A percentile compares a stretch with the other conserved stretches of the same genome.
Conservation (phyloP, 2,329 filamentous ascomycete genomes). For the Botrytis fragariae region DNA sequence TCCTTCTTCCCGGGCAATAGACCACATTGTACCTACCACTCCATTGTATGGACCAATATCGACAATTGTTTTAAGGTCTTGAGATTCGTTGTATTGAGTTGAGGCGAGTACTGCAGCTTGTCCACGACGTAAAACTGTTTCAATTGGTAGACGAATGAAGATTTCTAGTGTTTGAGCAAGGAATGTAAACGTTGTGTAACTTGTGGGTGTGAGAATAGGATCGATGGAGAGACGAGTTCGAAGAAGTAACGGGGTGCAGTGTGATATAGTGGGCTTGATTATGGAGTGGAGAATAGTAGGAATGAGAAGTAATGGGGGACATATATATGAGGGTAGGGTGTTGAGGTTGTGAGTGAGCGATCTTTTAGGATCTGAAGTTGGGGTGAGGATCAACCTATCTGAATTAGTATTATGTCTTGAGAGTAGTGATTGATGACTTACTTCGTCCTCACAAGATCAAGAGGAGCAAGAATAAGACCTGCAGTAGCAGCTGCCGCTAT, state of each 20-base stretch:
- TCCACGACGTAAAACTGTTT: slow-evolving; percentile 85
- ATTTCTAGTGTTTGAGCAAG: slow-evolving; percentile 76
- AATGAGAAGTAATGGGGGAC: slow-evolving; percentile 66
- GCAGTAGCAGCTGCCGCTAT: slow-evolving; percentile 65
- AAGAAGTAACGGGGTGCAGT: slow-evolving; percentile 80
- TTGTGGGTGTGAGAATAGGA: slow-evolving; percentile 73
- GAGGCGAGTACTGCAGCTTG: slow-evolving; percentile 68
- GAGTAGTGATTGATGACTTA: slow-evolving; percentile 26
- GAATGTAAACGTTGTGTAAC: slow-evolving; percentile 82
- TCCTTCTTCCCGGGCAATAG: slow-evolving; percentile 82
- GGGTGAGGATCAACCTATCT: slow-evolving; percentile 75
- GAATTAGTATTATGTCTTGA: slow-evolving; percentile 34
- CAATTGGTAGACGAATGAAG: slow-evolving; percentile 82
- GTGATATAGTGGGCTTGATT: slow-evolving; percentile 76
- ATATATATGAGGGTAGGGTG: slow-evolving; percentile 73
- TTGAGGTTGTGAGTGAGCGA: slow-evolving; percentile 71
- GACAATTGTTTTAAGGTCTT: slow-evolving; percentile 62
- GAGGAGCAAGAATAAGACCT: slow-evolving; percentile 76
- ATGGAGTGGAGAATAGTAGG: slow-evolving; percentile 87
- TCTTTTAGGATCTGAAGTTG: slow-evolving; percentile 71
- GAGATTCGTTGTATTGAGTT: slow-evolving; percentile 19
- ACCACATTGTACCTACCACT: slow-evolving; percentile 88
- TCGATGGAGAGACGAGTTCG: slow-evolving; percentile 84
- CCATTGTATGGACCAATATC: slow-evolving; percentile 78
- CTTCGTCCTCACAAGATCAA: slow-evolving; percentile 85